Base-by-base conservation (phyloP, 306 rosid genomes). In the Fragaria vesca region DNA sequence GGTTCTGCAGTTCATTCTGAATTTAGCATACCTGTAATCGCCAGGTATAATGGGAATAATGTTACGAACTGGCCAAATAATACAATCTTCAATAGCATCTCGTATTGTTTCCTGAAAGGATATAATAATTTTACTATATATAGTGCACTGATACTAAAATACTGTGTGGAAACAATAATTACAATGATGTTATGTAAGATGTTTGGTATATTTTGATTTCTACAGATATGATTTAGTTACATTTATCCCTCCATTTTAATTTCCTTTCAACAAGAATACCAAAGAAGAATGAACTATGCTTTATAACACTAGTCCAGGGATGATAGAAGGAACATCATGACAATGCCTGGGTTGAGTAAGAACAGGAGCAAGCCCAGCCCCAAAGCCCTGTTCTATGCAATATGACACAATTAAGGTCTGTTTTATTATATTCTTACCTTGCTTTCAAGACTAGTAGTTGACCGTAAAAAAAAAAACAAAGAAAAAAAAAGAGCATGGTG, bases 21-120 rank as follows among this genome's bases (percentile, higher is more conserved):
- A 57, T 36, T 79, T 69, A 42, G 61, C 76, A 67, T 88, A 92
- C 98, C 98, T 91, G 78, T 92, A 95, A 80, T 95, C 96, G 8
- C 98, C 97, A 3, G 92, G 96, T 83, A 92, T 4, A 83, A 95
- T 89, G 69, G 98, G 96, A 58, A 92, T 77, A 63, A 92, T 74
- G 76, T 83, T 83, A 43, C 98, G 90, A 50, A 92, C 97, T 26
- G 98, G 98, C 98, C 98, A 95, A 80, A 90, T 89, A 83, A 95
- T 87, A 40, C 90, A 83, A 83, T 90, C 98, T 88, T 95, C 98
- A 63, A 95, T 73, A 60, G 98, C 97, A 81, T 95, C 97, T 74
- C 87, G 86, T 74, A 95, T 88, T 69, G 97, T 95, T 86, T 89
- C 97, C 97, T 95, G 86, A 45, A 66, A 66, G 32, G n/a, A 50